phyloP scores from a whole-genome alignment of 2,329 filamentous ascomycete genomes.

The Berkeleyomyces basicola region DNA sequence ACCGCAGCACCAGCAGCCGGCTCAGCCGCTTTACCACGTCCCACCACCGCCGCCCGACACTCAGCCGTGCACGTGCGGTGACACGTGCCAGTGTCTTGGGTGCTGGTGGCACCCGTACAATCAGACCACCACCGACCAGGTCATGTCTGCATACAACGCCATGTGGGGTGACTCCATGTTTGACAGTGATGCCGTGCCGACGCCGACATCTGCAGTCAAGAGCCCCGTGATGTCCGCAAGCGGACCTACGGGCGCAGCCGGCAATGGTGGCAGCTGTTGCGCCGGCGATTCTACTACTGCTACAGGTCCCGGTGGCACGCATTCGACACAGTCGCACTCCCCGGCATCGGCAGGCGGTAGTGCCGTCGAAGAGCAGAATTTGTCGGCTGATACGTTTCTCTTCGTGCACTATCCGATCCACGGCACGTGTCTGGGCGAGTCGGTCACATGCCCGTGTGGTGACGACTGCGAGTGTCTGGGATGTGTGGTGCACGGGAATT shows the following conservation, averaged over 20 bases:
- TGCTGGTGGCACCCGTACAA: slow-evolving; percentile 55
- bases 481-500: slow-evolving; percentile 32
- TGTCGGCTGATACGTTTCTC: slow-evolving; percentile 38
- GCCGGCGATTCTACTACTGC: not conserved
- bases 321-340: not conserved
- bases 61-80: slow-evolving; percentile 43
- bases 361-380: slow-evolving; percentile 32
- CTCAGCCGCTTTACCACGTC: slow-evolving; percentile 2
- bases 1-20: not conserved
- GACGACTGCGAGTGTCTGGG: slow-evolving; percentile 43
- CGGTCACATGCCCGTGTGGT: slow-evolving; percentile 37
- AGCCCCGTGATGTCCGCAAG: not conserved
- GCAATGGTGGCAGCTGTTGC: not conserved
- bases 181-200: slow-evolving; percentile 2
- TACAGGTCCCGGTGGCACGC: not conserved
- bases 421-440: slow-evolving; percentile 31
- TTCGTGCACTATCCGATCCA: slow-evolving; percentile 39
- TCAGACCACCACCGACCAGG: slow-evolving; percentile 38
- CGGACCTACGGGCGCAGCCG: too few relatives aligned
- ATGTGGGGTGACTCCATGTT: slow-evolving; percentile 23
- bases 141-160: slow-evolving; percentile 31
- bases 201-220: slow-evolving; percentile 18
- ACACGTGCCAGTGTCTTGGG: slow-evolving; percentile 49
- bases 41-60: slow-evolving; percentile 20
- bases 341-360: not conserved